Evolutionary conservation across 768 basidiomycete genomes (phyloP).

Genomic region (Boletus subparvulus): DNA sequence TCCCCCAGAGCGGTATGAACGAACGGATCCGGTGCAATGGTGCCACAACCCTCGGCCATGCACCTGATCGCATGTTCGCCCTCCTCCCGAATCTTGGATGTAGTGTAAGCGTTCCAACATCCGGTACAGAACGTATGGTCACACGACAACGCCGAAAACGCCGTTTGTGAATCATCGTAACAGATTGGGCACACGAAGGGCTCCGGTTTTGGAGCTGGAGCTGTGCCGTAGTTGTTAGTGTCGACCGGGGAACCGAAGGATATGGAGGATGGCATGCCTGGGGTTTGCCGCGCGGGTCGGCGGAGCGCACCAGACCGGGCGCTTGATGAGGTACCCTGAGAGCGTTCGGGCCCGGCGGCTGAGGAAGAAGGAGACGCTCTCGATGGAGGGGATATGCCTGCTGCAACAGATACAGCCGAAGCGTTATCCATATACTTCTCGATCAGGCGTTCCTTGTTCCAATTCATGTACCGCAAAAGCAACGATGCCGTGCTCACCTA

Average conservation of each 20-base stretch:
- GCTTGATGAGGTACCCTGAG: constrained; percentile 28
- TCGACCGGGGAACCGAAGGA: neutral
- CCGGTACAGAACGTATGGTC: constrained; percentile 79
- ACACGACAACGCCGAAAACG: constrained; percentile 75
- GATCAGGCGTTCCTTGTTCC: constrained; percentile 96
- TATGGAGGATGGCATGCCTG: constrained; percentile 11
- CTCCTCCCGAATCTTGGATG: constrained; percentile 80
- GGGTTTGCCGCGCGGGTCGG: constrained; percentile 31
- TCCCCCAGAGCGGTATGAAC: constrained; percentile 55
- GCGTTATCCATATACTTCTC: constrained; percentile 98
- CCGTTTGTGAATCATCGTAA: constrained; percentile 74
- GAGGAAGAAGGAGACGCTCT: constrained; percentile 23
- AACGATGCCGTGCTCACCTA: constrained; percentile 71
- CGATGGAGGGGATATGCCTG: constrained; percentile 58
- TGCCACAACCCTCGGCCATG: constrained; percentile 76
- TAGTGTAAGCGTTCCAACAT: constrained; percentile 82
- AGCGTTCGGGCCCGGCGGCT: constrained; percentile 33
- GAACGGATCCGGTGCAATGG: constrained; percentile 65
- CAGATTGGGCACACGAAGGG: constrained; percentile 92
- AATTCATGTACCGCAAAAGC: constrained; percentile 78
- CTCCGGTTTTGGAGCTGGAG: constrained; percentile 34
- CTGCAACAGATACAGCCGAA: constrained; percentile 62
- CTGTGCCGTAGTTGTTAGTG: constrained; percentile 4
- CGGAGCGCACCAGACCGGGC: constrained; percentile 26
- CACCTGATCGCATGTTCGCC: constrained; percentile 71